Base-by-base conservation (phyloP, 2,329 filamentous ascomycete species). In the Eutypa lata region DNA sequence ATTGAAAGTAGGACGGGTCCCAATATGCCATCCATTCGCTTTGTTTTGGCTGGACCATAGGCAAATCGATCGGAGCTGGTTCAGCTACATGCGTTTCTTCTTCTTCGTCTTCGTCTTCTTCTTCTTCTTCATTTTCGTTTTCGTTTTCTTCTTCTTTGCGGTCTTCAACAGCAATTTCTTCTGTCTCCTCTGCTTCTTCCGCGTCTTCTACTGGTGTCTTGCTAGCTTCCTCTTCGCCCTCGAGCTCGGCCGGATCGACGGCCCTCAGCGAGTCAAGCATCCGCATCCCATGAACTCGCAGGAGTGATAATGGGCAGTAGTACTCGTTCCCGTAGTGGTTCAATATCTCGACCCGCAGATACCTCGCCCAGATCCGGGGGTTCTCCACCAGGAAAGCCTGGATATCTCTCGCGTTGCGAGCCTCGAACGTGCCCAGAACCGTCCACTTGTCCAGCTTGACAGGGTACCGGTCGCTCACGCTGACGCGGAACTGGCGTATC, bases 241-340 rank as follows among this genome's bases (percentile, higher is more conserved):
- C 84, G n/a, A 86, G 82, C 51, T 82, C 82, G 16, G 79, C 59
- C 40, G 79, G 76, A 58, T 95, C 90, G 52, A 89, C 87, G 51
- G 96, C 89, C 66, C 93, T 91, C 75, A 89, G 90, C 52, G 93
- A 92, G 68, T 99, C 91, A 63, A 97, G 84, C 86, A 99, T 89
- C 76, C 96, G 94, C 0, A 93, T 96, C 7, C 94, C 94, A 71
- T 99, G 94, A 5, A 99, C 89, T 51, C 94, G 84, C 50, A 99
- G 77, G 18, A 99, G 73, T 55, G 93, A 97, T 16, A 99, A 76
- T 0, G 94, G 94, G 65, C 94, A 99, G 68, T 96, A 99, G 68
- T 90, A 99, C 68, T 99, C 94, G 62, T 92, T 96, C 8, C 94
- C 94, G 68, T 93, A 99, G 68, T 99, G 93, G 4, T 86, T 91